These are phyloP conservation scores for Trametes cubensis DNA, from an alignment of 768 basidiomycete species.

Conservation along the genomic window DNA sequence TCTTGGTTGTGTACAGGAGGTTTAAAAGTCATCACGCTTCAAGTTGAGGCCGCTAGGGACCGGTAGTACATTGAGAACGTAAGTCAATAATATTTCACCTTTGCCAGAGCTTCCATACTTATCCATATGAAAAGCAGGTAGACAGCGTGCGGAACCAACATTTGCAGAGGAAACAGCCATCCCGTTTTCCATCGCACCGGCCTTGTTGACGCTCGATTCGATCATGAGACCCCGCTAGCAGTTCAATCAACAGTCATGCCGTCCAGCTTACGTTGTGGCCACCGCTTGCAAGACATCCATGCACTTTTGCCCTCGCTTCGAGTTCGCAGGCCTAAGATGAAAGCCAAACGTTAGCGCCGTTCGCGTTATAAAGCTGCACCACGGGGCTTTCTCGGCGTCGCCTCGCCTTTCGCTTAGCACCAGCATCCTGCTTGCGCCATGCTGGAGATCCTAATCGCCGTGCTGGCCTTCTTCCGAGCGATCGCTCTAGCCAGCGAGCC, in stretches of 20 bases:
- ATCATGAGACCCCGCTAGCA: slow-evolving; percentile 2
- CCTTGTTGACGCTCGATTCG: neutral
- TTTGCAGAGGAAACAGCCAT: too few relatives aligned
- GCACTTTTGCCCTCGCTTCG: neutral
- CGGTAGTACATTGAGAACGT: too few relatives aligned
- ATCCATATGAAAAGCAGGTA: neutral
- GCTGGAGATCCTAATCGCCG: slow-evolving; percentile 19
- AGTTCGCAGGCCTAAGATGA: neutral
- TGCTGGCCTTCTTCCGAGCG: slow-evolving; percentile 15
- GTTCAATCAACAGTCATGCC: neutral
- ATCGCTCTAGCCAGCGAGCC: slow-evolving; percentile 14
- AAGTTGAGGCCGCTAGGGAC: too few relatives aligned
- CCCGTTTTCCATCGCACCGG: neutral
- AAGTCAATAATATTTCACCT: too few relatives aligned
- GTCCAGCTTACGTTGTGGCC: neutral
- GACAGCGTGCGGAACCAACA: neutral
- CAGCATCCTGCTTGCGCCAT: slow-evolving; percentile 4
- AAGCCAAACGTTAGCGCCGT: neutral
- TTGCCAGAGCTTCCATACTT: too few relatives aligned
- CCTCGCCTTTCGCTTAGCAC: slow-evolving; percentile 13
- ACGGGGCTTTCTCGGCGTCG: slow-evolving; percentile 20
- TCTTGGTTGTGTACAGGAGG: too few relatives aligned
- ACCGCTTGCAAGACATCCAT: neutral
- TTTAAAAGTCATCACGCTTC: too few relatives aligned
- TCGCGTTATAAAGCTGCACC: slow-evolving; percentile 13